Evolutionary conservation across 768 basidiomycete species (phyloP), one percentile per base, ranked within the genome.

Genomic region (Chlorophyllum brunneum): DNA sequence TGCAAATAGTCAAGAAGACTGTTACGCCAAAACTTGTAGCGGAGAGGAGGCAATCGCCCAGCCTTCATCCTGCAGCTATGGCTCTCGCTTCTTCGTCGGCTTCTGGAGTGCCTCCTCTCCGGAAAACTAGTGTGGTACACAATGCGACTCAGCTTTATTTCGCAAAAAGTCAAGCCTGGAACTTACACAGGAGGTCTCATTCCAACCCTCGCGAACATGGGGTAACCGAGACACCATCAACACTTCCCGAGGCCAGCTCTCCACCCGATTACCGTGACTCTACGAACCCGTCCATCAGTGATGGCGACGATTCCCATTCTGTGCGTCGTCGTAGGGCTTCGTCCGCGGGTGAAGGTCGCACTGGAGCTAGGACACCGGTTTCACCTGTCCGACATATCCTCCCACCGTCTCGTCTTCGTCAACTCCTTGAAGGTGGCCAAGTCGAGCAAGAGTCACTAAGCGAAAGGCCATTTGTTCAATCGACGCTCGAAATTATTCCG

Each of bases 1-100:
- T 91, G 67, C 83, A 88, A 18, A 73, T 88, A 37, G 70, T 92
- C 63, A 82, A 76, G 66, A 92, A 92, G 69, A 80, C 75, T 48
- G 70, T 90, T 27, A 72, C 77, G 0, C 66, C 81, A n/a, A 92
- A 86, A 61, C 62, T 91, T 16, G 65, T 76, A 0, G 80, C 88
- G 1, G 81, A 81, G 60, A 84, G 79, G 62, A 54, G 85, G 55
- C 75, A 80, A 55, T 75, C 78, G 1, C 61, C 60, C 34, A 55
- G 55, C 15, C 20, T 50, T 5, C 20, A 51, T 31, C 33, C 48
- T 38, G 9, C 13, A 9, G n/a, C 56, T 2, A 6, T 13, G 10
- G 9, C 18, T n/a, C 30, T 9, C 15, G 16, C 43, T 30, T 27
- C 31, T 40, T n/a, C 27, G 38, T 24, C 13, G 22, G 20, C 18